A percentile compares a stretch with the other conserved stretches of the same genome.
These are phyloP conservation scores for Pythium volutum DNA, from an alignment of 352 stramenopile genomes.

Conservation along the genomic window DNA sequence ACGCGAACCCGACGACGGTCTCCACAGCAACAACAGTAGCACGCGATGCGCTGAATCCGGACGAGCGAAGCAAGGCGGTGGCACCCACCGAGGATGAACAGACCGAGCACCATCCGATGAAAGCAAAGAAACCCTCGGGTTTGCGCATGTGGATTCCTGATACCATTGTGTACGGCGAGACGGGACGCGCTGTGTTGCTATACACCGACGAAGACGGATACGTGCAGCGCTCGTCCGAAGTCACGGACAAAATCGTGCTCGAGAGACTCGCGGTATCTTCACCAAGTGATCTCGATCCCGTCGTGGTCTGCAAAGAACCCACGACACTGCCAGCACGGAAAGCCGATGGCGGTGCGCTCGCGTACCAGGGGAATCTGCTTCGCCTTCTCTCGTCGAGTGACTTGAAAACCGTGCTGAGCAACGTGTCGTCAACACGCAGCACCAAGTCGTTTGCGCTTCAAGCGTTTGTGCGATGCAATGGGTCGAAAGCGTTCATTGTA, in stretches of 20 bases:
- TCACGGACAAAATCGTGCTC: slow-evolving; percentile 73
- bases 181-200: slow-evolving; percentile 62
- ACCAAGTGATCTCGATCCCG: slow-evolving; percentile 33
- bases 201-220: slow-evolving; percentile 69
- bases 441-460: slow-evolving; percentile 70
- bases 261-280: slow-evolving; percentile 42
- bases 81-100: neutral
- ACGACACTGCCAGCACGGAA: slow-evolving; percentile 27
- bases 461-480: slow-evolving; percentile 67
- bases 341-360: slow-evolving; percentile 20
- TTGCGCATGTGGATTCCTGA: slow-evolving; percentile 73
- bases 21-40: neutral
- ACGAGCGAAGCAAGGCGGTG: neutral
- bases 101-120: slow-evolving; percentile 3
- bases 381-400: slow-evolving; percentile 60
- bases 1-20: slow-evolving; percentile 3
- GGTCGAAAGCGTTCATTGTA: slow-evolving; percentile 70
- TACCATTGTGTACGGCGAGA: slow-evolving; percentile 80
- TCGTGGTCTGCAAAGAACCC: slow-evolving; percentile 76
- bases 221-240: slow-evolving; percentile 57
- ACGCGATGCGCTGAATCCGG: neutral
- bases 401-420: slow-evolving; percentile 66
- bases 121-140: slow-evolving; percentile 18
- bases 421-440: slow-evolving; percentile 44
- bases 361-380: slow-evolving; percentile 58